Percentiles rank a stretch among this genome's conserved stretches.
Conservation (phyloP, 257 asterid genomes). For the Nicotiana undulata region DNA sequence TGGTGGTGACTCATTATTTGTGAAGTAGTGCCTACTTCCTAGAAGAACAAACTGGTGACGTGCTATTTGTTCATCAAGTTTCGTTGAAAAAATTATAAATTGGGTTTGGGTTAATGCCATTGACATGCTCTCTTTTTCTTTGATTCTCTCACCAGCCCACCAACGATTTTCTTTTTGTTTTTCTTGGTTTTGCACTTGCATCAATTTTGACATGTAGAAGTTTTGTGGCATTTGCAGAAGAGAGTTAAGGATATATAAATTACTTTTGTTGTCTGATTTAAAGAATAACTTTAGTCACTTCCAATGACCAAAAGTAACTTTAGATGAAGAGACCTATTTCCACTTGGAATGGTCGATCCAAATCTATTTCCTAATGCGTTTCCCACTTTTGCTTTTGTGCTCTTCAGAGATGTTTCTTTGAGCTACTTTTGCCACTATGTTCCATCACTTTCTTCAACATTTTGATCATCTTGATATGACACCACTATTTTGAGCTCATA, state of each 20-base stretch:
- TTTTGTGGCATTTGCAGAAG: background rate
- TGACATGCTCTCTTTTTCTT: background rate
- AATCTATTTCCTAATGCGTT: conserved; percentile 1
- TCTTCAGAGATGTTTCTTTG: background rate
- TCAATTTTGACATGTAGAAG: background rate
- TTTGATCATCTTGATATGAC: conserved; percentile 4
- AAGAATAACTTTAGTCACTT: background rate
- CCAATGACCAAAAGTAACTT: background rate
- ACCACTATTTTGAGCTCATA: background rate
- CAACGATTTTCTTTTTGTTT: background rate
- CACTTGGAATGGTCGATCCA: background rate
- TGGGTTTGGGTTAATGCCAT: background rate
- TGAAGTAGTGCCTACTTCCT: background rate
- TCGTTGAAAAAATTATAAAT: background rate
- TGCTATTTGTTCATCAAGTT: background rate
- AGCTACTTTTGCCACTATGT: conserved; percentile 6
- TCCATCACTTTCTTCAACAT: conserved; percentile 2
- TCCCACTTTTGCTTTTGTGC: background rate
- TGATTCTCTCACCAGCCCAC: background rate
- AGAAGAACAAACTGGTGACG: background rate
- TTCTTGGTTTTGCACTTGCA: background rate
- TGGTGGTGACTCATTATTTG: background rate
- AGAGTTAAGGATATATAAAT: background rate
- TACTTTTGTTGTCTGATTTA: background rate
- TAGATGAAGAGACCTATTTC: conserved; percentile 7